Evolutionary conservation across 2,329 filamentous ascomycete species (phyloP), one percentile per base, ranked within the genome.

Genomic region (Teratosphaeriaceae sp.): DNA sequence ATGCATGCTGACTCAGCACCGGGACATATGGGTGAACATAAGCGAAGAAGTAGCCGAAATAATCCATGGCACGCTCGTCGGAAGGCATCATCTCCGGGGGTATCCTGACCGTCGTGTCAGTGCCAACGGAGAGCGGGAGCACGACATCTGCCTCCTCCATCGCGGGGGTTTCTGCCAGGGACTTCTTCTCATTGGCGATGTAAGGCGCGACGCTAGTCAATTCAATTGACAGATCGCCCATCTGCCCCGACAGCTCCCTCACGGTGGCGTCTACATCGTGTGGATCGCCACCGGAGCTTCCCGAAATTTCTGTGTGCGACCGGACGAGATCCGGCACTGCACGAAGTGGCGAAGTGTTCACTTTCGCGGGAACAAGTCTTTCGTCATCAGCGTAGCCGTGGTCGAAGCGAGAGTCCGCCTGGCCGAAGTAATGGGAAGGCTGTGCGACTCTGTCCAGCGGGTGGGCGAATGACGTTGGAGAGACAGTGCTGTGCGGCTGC

Each of bases 21-120:
- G 90, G 90, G 2, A 94, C 82, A 55, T 95, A 97, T 0, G 89
- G 89, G 58, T 97, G 92, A 23, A 96, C 85, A 53, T 96, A 82
- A 24, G 75, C 72, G 64, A 97, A 97, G 62, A 88, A 97, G 33
- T 94, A 84, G 29, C 92, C 81, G 61, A 97, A 94, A 60, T 92
- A 94, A 26, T 85, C 78, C 59, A 88, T 70, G 3, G 83, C 82
- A 26, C 86, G 86, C 34, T 87, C 82, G 23, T 96, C 88, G 22
- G 84, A 78, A 1, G 90, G 90, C 88, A 97, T 95, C 57, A 97
- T 76, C 57, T 94, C 88, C 0, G 85, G 86, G 0, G 90, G 92
- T 48, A 97, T 95, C 26, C 88, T 80, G 45, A 95, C 84, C 45
- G 84, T 88, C 18, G 81, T 74, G 38, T 88, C 88, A 6, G 85